phyloP scores from a whole-genome alignment of 2,329 filamentous ascomycete genomes.

The Pseudogymnoascus sp. region DNA sequence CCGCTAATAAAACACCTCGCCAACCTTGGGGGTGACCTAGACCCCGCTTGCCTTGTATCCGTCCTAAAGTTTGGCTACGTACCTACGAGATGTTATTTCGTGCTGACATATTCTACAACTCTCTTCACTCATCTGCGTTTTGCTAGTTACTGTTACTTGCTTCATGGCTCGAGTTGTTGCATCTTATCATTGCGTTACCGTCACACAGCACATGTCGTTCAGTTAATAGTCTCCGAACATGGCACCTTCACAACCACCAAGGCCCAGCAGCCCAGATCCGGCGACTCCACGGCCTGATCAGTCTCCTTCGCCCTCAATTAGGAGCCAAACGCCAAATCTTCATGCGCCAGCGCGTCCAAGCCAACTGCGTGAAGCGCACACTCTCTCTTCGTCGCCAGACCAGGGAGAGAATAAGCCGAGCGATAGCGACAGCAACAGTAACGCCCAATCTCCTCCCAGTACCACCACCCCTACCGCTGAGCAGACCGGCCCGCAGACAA shows the following conservation, averaged over 20 bases:
- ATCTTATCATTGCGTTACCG: background rate
- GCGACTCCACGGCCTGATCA: background rate
- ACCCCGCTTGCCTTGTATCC: background rate
- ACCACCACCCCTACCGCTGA: constrained; percentile 14
- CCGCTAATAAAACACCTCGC: constrained; percentile 4
- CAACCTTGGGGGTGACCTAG: constrained; percentile 7
- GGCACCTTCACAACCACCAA: background rate
- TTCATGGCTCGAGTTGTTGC: constrained; percentile 8
- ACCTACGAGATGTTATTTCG: background rate
- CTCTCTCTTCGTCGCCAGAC: constrained; percentile 21
- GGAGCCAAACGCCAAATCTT: background rate
- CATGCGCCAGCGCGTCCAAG: constrained; percentile 24
- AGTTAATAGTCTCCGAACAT: constrained; percentile 1
- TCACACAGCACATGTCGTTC: constrained; percentile 5
- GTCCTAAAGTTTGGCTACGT: background rate
- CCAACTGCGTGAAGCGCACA: constrained; percentile 25
- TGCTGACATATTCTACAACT: background rate
- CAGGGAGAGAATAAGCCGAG: background rate
- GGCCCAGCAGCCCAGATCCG: background rate
- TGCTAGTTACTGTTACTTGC: background rate
- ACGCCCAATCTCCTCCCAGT: constrained; percentile 18
- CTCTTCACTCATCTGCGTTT: background rate
- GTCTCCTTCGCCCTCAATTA: background rate
- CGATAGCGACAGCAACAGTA: constrained; percentile 19
- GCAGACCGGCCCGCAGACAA: background rate